Conservation (phyloP, 1,284 basidiomycete species). For the Heterobasidion irregulare region DNA sequence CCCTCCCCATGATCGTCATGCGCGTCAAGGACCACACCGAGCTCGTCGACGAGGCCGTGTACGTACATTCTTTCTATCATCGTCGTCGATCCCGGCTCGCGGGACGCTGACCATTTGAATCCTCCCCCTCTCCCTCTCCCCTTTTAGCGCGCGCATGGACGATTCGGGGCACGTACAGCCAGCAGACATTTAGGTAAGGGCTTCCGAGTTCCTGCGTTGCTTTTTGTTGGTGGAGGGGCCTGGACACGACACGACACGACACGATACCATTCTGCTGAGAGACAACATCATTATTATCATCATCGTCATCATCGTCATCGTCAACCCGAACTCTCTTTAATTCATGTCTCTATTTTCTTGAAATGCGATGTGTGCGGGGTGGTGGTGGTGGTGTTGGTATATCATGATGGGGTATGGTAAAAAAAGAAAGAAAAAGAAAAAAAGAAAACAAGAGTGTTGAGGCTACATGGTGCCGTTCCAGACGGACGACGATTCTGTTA, state of each 20-base stretch:
- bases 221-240: no score
- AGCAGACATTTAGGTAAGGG: not conserved
- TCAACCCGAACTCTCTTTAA: not conserved
- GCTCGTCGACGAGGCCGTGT: conserved; percentile 17
- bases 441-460: no score
- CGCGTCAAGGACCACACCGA: conserved; percentile 30
- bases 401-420: not conserved
- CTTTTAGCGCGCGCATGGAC: conserved; percentile 8
- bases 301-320: conserved; percentile 1
- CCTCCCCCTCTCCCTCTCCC: no score
- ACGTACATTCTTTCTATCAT: not conserved
- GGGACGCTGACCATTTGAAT: no score
- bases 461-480: no score
- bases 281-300: not conserved
- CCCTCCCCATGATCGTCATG: conserved; percentile 37
- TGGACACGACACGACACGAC: no score
- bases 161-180: conserved; percentile 5
- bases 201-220: no score
- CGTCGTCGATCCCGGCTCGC: no score
- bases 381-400: not conserved
- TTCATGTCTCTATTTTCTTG: no score
- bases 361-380: not conserved
- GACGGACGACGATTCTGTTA: no score
- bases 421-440: no score
- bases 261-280: not conserved